A percentile compares a stretch with the other conserved stretches of the same genome.
Evolutionary conservation across 1,139 yeast genomes (phyloP).

Genomic region (Suhomyces panamericanus): DNA sequence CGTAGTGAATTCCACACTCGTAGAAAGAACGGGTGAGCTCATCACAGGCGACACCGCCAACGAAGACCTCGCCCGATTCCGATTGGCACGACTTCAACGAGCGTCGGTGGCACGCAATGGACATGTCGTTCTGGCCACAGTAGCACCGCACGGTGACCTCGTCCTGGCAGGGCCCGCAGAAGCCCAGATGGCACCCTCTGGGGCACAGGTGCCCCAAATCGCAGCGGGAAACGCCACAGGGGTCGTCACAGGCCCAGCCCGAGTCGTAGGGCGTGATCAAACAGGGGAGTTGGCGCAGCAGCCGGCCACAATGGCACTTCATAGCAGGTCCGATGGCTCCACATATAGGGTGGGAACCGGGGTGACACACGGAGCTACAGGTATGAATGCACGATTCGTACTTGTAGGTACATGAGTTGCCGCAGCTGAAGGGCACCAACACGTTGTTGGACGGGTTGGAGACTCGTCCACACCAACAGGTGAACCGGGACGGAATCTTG

Average conservation of each 20-base stretch:
- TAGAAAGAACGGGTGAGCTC: conserved; percentile 50
- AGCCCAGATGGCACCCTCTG: conserved; percentile 64
- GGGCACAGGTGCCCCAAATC: conserved; percentile 57
- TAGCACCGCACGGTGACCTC: conserved; percentile 55
- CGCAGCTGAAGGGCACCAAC: conserved; percentile 83
- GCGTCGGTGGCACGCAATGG: conserved; percentile 52
- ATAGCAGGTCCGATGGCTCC: conserved; percentile 72
- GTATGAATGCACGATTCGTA: conserved; percentile 68
- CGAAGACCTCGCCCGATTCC: conserved; percentile 40
- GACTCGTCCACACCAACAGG: conserved; percentile 90
- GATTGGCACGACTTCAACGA: conserved; percentile 30
- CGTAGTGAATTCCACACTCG: conserved; percentile 70
- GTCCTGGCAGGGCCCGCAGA: conserved; percentile 69
- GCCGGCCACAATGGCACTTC: conserved; percentile 75
- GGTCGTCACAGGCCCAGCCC: conserved; percentile 69
- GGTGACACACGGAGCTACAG: conserved; percentile 78
- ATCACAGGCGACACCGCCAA: conserved; percentile 65
- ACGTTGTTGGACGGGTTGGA: conserved; percentile 63
- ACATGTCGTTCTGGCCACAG: conserved; percentile 60
- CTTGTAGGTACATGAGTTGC: conserved; percentile 68
- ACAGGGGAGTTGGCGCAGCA: conserved; percentile 68
- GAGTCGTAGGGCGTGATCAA: conserved; percentile 63
- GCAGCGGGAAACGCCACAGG: conserved; percentile 61
- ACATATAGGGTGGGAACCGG: conserved; percentile 86
- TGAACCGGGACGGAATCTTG: conserved; percentile 59